phyloP scores from a whole-genome alignment of 202 grass and related monocot species.

The Zoysia matrella region DNA sequence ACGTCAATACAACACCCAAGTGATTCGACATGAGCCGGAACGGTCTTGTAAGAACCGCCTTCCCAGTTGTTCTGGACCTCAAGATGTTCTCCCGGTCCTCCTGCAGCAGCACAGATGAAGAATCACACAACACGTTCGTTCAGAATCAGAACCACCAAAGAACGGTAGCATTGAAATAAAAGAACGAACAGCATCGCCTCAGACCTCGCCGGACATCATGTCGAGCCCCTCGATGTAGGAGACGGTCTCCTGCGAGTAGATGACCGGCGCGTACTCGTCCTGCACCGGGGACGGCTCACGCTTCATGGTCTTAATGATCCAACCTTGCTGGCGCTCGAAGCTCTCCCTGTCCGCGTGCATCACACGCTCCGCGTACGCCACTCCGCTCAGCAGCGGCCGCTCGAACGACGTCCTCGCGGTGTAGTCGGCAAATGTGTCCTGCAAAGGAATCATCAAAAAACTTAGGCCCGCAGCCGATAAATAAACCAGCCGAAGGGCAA shows the following conservation, averaged over 20 bases:
- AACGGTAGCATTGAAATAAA: neutral
- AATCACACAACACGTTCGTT: slow-evolving; percentile 24
- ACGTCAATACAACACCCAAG: slow-evolving; percentile 94
- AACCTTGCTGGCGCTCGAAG: slow-evolving; percentile 89
- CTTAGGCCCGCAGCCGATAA: neutral
- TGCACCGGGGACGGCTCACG: slow-evolving; percentile 37
- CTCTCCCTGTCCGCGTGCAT: slow-evolving; percentile 65
- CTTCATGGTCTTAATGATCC: slow-evolving; percentile 98
- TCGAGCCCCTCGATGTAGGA: slow-evolving; percentile 98
- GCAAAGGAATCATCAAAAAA: slow-evolving; percentile 8
- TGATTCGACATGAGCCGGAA: slow-evolving; percentile 90
- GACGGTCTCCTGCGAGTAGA: slow-evolving; percentile 94
- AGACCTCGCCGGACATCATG: slow-evolving; percentile 97
- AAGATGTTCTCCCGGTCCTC: slow-evolving; percentile 95
- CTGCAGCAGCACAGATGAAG: slow-evolving; percentile 37
- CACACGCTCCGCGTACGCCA: slow-evolving; percentile 90
- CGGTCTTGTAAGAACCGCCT: slow-evolving; percentile 87
- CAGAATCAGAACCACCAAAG: slow-evolving; percentile 6
- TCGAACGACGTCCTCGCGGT: slow-evolving; percentile 84
- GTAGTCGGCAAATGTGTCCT: slow-evolving; percentile 92
- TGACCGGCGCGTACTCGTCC: neutral
- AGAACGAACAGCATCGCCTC: neutral
- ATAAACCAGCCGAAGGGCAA: neutral
- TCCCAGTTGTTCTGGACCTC: slow-evolving; percentile 76
- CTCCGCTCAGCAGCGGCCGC: slow-evolving; percentile 82